Conservation (phyloP, 345 rosid genomes). For the Dovyalis caffra region DNA sequence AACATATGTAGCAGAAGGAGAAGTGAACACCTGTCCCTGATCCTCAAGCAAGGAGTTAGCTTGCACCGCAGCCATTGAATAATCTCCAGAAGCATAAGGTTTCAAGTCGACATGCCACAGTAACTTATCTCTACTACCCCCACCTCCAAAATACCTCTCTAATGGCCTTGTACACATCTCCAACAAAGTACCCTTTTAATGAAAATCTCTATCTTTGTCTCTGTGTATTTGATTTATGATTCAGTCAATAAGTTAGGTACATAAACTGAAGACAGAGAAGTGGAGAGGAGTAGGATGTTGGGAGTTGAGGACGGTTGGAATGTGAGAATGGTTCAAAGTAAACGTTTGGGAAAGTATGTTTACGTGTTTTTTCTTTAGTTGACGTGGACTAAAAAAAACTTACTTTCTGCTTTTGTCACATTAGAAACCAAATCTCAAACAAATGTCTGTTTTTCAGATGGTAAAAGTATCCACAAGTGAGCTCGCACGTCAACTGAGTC, state of each 20-base stretch:
- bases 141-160: slow-evolving; percentile 45
- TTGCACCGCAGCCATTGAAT: slow-evolving; percentile 62
- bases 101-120: slow-evolving; percentile 58
- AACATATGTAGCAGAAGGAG: slow-evolving; percentile 60
- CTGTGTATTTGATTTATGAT: too few species aligned
- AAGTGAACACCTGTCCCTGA: slow-evolving; percentile 61
- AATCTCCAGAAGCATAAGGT: slow-evolving; percentile 57
- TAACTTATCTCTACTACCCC: slow-evolving; percentile 37
- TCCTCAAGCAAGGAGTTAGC: slow-evolving; percentile 63
- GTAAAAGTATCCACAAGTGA: too few species aligned
- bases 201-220: too few species aligned
- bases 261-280: not conserved
- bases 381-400: slow-evolving; percentile 31
- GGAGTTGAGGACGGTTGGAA: slow-evolving; percentile 1
- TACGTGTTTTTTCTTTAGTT: not conserved
- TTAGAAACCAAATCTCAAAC: slow-evolving; percentile 11
- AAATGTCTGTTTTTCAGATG: not conserved
- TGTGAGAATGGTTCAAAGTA: slow-evolving; percentile 30
- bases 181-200: slow-evolving; percentile 10
- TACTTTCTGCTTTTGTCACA: slow-evolving; percentile 7
- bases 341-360: slow-evolving; percentile 16
- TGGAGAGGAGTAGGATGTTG: not conserved
- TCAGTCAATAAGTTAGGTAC: too few species aligned
- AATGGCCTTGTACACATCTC: slow-evolving; percentile 40
- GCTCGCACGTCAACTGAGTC: too few species aligned